Base-by-base conservation (phyloP, 768 basidiomycete species). In the Coprinellus micaceus region DNA sequence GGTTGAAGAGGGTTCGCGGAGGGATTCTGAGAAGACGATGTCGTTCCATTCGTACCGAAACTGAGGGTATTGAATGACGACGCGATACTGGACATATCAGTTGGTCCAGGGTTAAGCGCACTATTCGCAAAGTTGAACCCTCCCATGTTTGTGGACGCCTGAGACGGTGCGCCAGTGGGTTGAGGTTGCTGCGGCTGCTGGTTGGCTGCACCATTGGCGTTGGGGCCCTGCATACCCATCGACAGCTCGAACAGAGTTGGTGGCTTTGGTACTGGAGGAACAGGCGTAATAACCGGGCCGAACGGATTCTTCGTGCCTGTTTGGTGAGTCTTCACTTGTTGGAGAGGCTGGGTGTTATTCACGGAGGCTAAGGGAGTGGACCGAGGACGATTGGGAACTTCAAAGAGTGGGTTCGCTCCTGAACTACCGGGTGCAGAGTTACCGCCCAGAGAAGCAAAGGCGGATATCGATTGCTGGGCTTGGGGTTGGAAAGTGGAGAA, bases 291-390 rank as follows among this genome's bases (percentile, higher is more conserved):
- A 3, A 90, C 82, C 28, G 83, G 82, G 5, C 94, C 95, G 60
- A 99, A 99, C 2, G 97, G 97, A 78, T 99, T 99, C 62, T 84
- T 86, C 6, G 92, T 91, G 25, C 97, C 96, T 2, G 97, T 99
- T 67, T 89, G 85, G 68, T 98, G 95, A 5, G 94, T 79, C 63
- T 84, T 86, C 25, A 98, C 80, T 6, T 85, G 84, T 64, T 86
- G 84, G 2, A 79, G 75, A 2, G 74, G 61, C 36, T 80, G 77
- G 4, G 78, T 73, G 45, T 61, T 63, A 33, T 29, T 48, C 36
- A 75, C 63, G 17, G 75, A 72, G 4, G 78, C 80, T 21, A 88
- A 76, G 9, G 91, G 91, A 1, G 90, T 89, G 1, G 91, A 91
- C 0, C 83, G 84, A 15, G 86, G 86, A 4, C 87, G 84, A 19